Base-by-base conservation (phyloP, 108 stramenopile genomes). In the Skeletonema menzelii region DNA sequence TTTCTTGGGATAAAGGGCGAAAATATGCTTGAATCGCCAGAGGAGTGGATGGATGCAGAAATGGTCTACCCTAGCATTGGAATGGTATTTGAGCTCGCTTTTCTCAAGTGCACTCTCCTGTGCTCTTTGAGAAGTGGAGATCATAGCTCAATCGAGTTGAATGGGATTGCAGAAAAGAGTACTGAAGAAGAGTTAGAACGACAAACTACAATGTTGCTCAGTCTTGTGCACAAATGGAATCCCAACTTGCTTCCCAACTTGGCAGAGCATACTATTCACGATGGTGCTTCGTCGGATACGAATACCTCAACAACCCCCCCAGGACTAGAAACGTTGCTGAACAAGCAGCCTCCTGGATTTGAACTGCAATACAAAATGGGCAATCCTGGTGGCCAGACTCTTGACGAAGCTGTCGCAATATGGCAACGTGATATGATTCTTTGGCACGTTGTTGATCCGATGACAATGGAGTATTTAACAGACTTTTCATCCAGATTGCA, bases 351-450 rank as follows among this genome's bases (percentile, higher is more conserved):
- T 32, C 80, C 80, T 0, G 80, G 80, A 6, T 77, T 81, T 42
- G 80, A 81, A 61, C 35, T 81, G 14, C 80, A 81, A 27, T 81
- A 69, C 40, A 53, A 56, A 30, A 77, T 81, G 76, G 80, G 80
- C 12, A 81, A 81, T 42, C 69, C 80, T 8, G 80, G 80, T 2
- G 80, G 80, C 15, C 53, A 70, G n/a, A 63, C 80, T 17, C 27
- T 77, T 22, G 80, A 81, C 8, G 80, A 77, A 46, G 80, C 80
- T 4, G 70, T 65, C 28, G 59, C 76, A 1, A 72, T 81, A 14
- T 81, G 80, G 80, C 80, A 81, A 38, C 30, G 76, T 14, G 80
- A 81, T 72, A 72, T 81, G 75, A 72, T 81, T 53, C 27, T 81
- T 27, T 81, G 80, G 80, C 77, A 77, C 49, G 75, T 72, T 0